Conservation (phyloP, 139 green algal species). For the Chlamydomonas asymmetrica region DNA sequence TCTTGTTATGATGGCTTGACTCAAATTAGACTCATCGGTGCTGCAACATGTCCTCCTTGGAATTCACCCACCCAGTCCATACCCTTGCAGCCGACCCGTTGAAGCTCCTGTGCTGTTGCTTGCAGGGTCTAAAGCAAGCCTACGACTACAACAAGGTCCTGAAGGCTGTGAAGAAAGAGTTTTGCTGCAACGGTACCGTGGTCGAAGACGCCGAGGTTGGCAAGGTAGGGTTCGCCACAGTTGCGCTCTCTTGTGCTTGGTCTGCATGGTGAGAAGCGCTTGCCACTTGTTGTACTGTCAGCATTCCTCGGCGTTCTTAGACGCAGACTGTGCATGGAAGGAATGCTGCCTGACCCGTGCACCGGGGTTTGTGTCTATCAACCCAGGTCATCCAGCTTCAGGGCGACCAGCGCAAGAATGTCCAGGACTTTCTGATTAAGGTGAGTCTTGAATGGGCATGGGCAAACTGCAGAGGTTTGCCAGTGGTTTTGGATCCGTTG, state of each 20-base stretch:
- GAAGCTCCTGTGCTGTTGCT: not conserved
- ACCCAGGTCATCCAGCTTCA: conserved; percentile 96
- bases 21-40: not conserved
- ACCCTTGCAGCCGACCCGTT: no score
- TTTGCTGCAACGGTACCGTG: conserved; percentile 99
- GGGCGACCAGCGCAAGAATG: conserved; percentile 99
- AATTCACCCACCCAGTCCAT: no score
- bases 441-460: conserved; percentile 23
- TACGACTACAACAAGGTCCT: conserved; percentile 99
- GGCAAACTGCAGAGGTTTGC: not conserved
- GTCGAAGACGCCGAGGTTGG: conserved; percentile 96
- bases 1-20: not conserved
- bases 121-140: conserved; percentile 83
- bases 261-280: no score
- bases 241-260: no score
- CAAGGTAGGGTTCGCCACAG: conserved; percentile 58
- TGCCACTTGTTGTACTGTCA: no score
- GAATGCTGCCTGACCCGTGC: no score
- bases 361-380: not conserved
- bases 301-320: no score
- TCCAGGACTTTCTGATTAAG: conserved; percentile 88
- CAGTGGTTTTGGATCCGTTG: not conserved
- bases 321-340: no score
- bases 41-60: not conserved
- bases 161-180: conserved; percentile 99